Conservation (phyloP, 371 early-diverging fungal genomes). For the Lichtheimia corymbifera region DNA sequence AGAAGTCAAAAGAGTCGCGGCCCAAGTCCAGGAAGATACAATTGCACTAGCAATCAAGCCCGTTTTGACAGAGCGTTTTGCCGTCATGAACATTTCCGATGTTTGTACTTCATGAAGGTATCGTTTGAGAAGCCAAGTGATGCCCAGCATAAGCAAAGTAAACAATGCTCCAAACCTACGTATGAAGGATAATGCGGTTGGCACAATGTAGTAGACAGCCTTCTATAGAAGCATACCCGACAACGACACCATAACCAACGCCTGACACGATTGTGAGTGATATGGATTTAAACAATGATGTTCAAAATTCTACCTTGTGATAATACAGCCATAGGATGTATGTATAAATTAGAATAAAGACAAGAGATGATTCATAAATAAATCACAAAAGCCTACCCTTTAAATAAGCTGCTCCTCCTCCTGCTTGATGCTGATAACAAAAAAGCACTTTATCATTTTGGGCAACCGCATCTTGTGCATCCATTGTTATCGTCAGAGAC, state of each 20-base stretch:
- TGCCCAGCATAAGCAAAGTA: conserved; percentile 59
- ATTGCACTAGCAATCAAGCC: conserved; percentile 73
- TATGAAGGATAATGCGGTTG: no score
- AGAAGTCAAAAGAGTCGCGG: conserved; percentile 65
- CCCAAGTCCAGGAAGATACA: conserved; percentile 72
- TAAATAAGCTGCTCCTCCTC: no score
- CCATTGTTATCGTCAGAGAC: no score
- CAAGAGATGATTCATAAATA: background rate
- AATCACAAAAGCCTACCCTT: no score
- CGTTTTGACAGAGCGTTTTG: conserved; percentile 62
- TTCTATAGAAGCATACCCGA: conserved; percentile 21
- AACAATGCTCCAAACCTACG: conserved; percentile 59
- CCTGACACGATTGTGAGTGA: conserved; percentile 11
- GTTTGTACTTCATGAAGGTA: conserved; percentile 64
- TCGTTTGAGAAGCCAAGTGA: conserved; percentile 61
- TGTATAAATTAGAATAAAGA: background rate
- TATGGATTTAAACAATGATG: background rate
- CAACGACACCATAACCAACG: conserved; percentile 40
- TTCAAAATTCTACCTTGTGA: conserved; percentile 22
- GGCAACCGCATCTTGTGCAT: no score
- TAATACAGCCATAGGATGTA: conserved; percentile 30
- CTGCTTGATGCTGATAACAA: no score
- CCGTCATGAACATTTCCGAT: conserved; percentile 72
- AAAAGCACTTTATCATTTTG: no score
- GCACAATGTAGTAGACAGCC: background rate